These are phyloP conservation scores for Euphorbia corollata DNA, from an alignment of 441 rosid species.

Conservation along the genomic window DNA sequence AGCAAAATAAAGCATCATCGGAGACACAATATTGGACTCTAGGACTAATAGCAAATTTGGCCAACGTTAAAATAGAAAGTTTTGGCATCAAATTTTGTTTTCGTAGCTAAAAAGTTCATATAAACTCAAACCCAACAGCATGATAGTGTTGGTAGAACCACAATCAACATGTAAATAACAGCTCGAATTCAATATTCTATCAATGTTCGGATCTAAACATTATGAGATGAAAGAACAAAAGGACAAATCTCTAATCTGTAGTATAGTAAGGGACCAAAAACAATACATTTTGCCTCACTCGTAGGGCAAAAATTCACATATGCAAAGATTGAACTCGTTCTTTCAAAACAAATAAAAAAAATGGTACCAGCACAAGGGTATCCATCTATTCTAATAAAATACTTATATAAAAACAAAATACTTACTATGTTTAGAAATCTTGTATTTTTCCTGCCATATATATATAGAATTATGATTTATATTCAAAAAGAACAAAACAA, in stretches of 20 bases:
- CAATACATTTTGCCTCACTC: background rate
- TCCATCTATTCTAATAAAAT: background rate
- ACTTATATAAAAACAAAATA: background rate
- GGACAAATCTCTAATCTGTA: background rate
- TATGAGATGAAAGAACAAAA: too few species aligned
- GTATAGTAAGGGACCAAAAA: background rate
- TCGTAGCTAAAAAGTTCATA: too few species aligned
- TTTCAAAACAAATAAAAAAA: background rate
- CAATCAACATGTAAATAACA: too few species aligned
- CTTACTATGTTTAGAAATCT: background rate
- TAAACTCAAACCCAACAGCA: too few species aligned
- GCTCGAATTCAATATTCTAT: too few species aligned
- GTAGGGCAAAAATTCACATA: background rate
- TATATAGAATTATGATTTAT: background rate
- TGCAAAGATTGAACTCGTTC: background rate
- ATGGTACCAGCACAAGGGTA: background rate
- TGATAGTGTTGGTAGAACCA: too few species aligned
- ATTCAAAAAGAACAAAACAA: background rate
- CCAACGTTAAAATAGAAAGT: too few species aligned
- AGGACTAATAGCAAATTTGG: too few species aligned
- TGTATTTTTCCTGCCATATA: background rate
- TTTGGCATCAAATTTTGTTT: too few species aligned
- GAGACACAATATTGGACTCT: too few species aligned
- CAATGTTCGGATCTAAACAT: too few species aligned
- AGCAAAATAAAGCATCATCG: too few species aligned